Conservation (phyloP, 352 stramenopile genomes). For the Pythium dissotocum region DNA sequence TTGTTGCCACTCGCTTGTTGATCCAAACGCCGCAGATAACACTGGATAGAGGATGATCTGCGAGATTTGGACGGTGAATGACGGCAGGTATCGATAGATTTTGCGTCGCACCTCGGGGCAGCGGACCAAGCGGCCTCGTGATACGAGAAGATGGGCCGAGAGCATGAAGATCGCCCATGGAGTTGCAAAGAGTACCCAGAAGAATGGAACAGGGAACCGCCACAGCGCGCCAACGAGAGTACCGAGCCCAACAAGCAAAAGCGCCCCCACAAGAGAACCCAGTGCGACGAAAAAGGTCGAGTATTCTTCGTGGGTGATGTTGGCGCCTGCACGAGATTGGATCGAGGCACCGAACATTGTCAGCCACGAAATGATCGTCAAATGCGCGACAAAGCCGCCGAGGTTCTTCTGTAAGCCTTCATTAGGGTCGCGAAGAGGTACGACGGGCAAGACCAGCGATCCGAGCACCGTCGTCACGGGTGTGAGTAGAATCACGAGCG, state of each 20-base stretch:
- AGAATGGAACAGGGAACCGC: neutral
- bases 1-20: neutral
- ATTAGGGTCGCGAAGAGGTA: neutral
- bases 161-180: neutral
- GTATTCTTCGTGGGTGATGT: neutral
- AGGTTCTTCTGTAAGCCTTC: neutral
- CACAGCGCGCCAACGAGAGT: neutral
- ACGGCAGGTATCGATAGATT: neutral
- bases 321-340: neutral
- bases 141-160: neutral
- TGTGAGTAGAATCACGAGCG: neutral
- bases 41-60: slow-evolving; percentile 22
- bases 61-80: slow-evolving; percentile 13
- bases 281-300: neutral
- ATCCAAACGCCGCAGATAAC: slow-evolving; percentile 5
- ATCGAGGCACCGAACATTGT: neutral
- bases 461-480: neutral
- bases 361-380: neutral
- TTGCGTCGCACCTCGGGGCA: neutral
- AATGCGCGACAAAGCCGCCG: neutral
- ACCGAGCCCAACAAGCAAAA: neutral
- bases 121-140: neutral
- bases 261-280: neutral
- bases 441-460: neutral
- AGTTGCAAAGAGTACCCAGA: neutral